Percentiles rank a stretch among this genome's conserved stretches.
phyloP scores from a whole-genome alignment of 306 rosid genomes.

The Parietaria judaica region DNA sequence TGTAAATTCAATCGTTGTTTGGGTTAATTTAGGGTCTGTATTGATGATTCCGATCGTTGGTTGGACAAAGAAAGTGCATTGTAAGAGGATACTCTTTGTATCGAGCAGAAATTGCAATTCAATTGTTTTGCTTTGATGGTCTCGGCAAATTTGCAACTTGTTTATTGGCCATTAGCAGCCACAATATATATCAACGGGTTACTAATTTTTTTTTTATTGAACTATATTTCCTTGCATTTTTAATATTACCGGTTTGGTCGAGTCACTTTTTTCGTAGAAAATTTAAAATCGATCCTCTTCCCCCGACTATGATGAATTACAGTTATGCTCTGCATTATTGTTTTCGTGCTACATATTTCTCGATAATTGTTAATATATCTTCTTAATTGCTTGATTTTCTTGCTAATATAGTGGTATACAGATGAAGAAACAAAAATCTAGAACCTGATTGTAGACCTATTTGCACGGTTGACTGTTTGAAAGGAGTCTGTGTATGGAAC shows the following conservation, averaged over 20 bases:
- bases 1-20: too few relatives aligned
- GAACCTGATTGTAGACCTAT: not conserved
- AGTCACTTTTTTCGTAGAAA: too few relatives aligned
- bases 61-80: not conserved
- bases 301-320: too few relatives aligned
- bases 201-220: not conserved
- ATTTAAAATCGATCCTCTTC: too few relatives aligned
- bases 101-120: conserved; percentile 1
- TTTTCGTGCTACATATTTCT: too few relatives aligned
- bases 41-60: not conserved
- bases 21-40: too few relatives aligned
- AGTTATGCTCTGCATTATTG: too few relatives aligned
- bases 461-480: not conserved
- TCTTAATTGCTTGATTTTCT: too few relatives aligned
- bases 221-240: not conserved
- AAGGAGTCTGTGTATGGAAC: not conserved
- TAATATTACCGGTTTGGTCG: too few relatives aligned
- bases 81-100: not conserved
- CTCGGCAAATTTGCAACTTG: too few relatives aligned
- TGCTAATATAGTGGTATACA: too few relatives aligned
- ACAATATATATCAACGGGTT: not conserved
- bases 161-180: not conserved
- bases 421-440: not conserved
- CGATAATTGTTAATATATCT: not conserved
- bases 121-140: not conserved